phyloP scores from a whole-genome alignment of 1,284 basidiomycete genomes.

The Ganoderma sinense region DNA sequence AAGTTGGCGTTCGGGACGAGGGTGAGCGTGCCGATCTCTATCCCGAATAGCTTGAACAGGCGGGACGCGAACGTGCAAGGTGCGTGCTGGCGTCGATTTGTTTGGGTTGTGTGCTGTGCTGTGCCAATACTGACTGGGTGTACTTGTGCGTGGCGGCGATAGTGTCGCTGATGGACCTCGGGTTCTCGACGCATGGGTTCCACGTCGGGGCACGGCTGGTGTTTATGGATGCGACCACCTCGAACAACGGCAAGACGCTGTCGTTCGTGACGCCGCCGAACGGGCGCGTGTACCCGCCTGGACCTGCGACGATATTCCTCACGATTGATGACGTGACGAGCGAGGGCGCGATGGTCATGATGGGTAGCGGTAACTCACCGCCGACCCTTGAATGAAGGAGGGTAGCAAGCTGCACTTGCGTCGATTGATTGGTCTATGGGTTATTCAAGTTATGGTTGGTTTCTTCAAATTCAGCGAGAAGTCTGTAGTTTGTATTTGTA shows the following conservation, averaged over 20 bases:
- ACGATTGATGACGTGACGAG: constrained; percentile 58
- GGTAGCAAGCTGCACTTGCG: not conserved
- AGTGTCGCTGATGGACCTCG: constrained; percentile 57
- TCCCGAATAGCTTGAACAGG: constrained; percentile 29
- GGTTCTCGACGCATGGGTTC: constrained; percentile 56
- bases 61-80: constrained; percentile 10
- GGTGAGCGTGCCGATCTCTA: constrained; percentile 44
- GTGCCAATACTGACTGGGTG: constrained; percentile 2
- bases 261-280: constrained; percentile 53
- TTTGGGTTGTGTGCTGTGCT: not conserved
- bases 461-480: not conserved
- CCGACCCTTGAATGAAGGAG: constrained; percentile 24
- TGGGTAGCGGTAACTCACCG: constrained; percentile 47
- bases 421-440: not conserved
- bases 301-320: constrained; percentile 55
- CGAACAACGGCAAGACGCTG: constrained; percentile 45
- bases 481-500: too few species aligned
- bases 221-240: constrained; percentile 50
- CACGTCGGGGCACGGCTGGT: constrained; percentile 54
- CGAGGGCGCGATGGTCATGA: constrained; percentile 50
- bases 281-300: constrained; percentile 57
- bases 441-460: not conserved
- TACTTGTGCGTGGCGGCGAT: not conserved
- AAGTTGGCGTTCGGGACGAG: constrained; percentile 48
- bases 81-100: not conserved